phyloP scores from a whole-genome alignment of 768 basidiomycete genomes.

The Calocybe indica region DNA sequence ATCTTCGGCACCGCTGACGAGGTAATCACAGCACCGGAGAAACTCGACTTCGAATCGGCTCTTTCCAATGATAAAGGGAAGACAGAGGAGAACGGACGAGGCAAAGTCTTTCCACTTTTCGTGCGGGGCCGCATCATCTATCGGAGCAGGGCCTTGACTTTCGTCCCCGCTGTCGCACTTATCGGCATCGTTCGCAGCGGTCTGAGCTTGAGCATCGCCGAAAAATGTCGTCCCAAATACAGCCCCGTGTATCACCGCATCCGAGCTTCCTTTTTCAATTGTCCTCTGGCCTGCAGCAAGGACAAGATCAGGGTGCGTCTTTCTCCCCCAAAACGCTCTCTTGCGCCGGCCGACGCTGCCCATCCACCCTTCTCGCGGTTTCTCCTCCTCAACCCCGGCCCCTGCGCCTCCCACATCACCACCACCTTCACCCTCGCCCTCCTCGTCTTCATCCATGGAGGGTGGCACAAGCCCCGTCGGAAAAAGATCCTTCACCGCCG shows the following conservation, averaged over 20 bases:
- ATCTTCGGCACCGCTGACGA: constrained; percentile 51
- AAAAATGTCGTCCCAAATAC: constrained; percentile 73
- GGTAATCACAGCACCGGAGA: constrained; percentile 56
- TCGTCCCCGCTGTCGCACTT: constrained; percentile 10
- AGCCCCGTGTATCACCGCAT: constrained; percentile 77
- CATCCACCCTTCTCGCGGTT: constrained; percentile 20
- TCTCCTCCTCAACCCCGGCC: constrained; percentile 8
- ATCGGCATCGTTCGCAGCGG: constrained; percentile 11
- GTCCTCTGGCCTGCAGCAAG: constrained; percentile 20
- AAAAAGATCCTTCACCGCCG: constrained; percentile 70
- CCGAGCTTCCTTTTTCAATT: constrained; percentile 64
- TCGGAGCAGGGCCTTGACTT: not conserved
- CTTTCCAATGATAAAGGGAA: constrained; percentile 53
- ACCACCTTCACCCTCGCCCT: constrained; percentile 11
- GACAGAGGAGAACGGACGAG: constrained; percentile 49
- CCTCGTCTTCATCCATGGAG: constrained; percentile 41
- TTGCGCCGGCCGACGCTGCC: constrained; percentile 42
- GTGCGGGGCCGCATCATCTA: no score
- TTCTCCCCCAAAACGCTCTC: constrained; percentile 73
- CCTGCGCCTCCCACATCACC: not conserved
- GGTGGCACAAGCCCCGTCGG: constrained; percentile 56
- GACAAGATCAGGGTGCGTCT: constrained; percentile 68
- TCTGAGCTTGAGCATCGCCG: constrained; percentile 6
- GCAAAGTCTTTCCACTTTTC: constrained; percentile 60
- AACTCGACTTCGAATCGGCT: constrained; percentile 67